Evolutionary conservation across 2,329 filamentous ascomycete species (phyloP), one percentile per base, ranked within the genome.

Genomic region (Penicillium sp.): DNA sequence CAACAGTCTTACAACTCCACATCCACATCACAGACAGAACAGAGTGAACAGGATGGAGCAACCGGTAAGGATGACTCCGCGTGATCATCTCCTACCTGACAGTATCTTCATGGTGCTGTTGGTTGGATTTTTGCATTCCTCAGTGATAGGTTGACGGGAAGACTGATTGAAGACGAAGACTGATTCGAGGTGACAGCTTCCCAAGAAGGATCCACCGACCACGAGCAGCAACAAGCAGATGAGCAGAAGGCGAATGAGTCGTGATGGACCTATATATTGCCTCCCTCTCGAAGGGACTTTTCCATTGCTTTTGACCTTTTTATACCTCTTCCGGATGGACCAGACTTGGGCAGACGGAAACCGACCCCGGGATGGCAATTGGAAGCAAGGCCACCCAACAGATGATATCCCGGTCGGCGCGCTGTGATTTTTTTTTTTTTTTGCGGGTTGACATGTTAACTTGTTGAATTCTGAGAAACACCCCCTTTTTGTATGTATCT

Each of bases 61-160:
- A 57, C 60, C 59, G 66, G 66, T 68, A 65, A 68, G 66, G 63
- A 56, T 65, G 56, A 58, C 54, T 64, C 65, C 46, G 49, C 51
- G 46, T 64, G 64, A 65, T 66, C 50, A 59, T 59, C 51, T 44
- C 59, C 43, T 22, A 54, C 59, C 43, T 22, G 54, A 53, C 39
- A 31, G 50, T 22, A 37, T 18, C 18, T 44, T 35, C 11, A 31
- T 11, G 10, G 37, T 51, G n/a, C 39, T 52, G 39, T 24, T 22
- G 54, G 14, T 49, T 40, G 11, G 13, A 24, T n/a, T 11, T 40
- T 24, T 43, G 33, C 22, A 44, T 56, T 24, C 44, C 19, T 50
- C 46, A 54, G 43, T 59, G 43, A 55, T 44, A 31, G 56, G 24
- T 46, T 16, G 49, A 46, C 54, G 51, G 57, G 54, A 49, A 10